phyloP scores from a whole-genome alignment of 257 asterid species.

The Nicotiana paniculata region DNA sequence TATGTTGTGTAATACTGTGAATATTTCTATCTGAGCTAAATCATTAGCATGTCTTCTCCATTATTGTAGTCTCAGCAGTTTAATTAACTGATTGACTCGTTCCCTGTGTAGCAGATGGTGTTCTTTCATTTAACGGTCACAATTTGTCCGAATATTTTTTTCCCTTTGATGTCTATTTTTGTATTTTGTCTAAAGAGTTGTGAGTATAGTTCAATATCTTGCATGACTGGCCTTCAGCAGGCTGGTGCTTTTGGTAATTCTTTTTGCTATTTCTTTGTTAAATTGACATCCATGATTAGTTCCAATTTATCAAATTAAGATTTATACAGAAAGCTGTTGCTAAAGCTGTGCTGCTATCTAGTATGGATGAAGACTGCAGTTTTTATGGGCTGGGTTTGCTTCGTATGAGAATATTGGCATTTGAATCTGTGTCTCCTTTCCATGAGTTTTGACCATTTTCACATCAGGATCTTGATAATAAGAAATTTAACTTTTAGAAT shows the following conservation, averaged over 20 bases:
- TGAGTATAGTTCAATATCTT: background rate
- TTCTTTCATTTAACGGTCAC: background rate
- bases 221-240: background rate
- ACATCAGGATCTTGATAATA: background rate
- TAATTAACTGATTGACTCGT: background rate
- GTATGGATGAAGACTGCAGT: background rate
- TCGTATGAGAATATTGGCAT: background rate
- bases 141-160: background rate
- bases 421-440: constrained; percentile 4
- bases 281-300: background rate
- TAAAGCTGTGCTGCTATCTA: background rate
- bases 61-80: background rate
- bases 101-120: background rate
- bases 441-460: background rate
- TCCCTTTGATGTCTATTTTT: background rate
- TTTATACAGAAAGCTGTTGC: background rate
- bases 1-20: background rate
- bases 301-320: background rate
- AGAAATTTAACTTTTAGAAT: background rate
- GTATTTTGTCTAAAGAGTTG: background rate
- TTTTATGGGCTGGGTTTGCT: background rate
- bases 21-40: background rate
- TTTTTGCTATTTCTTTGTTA: background rate
- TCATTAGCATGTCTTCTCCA: background rate
- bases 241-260: constrained; percentile 9